Evolutionary conservation across 768 basidiomycete species (phyloP).

Genomic region (Lentinula sp.): DNA sequence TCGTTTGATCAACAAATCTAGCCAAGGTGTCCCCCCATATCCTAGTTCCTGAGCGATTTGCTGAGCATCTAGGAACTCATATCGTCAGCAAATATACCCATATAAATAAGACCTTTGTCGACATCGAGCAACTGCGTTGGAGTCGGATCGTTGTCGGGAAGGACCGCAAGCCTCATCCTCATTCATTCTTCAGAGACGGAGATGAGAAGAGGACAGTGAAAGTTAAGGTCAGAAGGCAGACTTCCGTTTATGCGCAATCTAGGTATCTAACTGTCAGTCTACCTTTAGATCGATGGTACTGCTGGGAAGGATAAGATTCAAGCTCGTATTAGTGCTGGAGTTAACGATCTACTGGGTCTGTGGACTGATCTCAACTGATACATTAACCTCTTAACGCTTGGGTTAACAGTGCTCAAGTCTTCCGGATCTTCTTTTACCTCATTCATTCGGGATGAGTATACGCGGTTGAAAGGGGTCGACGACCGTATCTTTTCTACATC

Average conservation of each 20-base stretch:
- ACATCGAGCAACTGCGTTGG: conserved; percentile 82
- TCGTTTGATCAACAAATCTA: conserved; percentile 40
- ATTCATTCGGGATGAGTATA: conserved; percentile 82
- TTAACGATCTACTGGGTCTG: conserved; percentile 76
- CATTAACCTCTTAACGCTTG: neutral
- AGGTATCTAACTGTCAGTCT: neutral
- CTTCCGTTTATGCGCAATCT: neutral
- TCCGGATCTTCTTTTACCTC: conserved; percentile 80
- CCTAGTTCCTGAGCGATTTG: conserved; percentile 79
- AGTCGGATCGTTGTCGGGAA: conserved; percentile 55
- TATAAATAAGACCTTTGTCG: conserved; percentile 63
- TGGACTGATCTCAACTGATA: neutral
- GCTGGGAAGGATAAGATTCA: conserved; percentile 55
- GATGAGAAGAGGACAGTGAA: conserved; percentile 78
- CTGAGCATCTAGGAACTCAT: conserved; percentile 79
- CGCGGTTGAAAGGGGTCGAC: conserved; percentile 76
- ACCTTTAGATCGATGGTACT: conserved; percentile 54
- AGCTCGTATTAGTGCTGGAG: conserved; percentile 60
- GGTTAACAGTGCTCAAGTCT: conserved; percentile 74
- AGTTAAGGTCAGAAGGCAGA: conserved; percentile 38
- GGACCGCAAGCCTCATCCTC: conserved; percentile 49
- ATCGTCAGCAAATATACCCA: conserved; percentile 78
- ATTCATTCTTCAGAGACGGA: conserved; percentile 85
- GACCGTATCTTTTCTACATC: conserved; percentile 92
- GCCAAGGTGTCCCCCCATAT: conserved; percentile 90